Base-by-base conservation (phyloP, 2,329 filamentous ascomycete species). In the Colletotrichum sp. region DNA sequence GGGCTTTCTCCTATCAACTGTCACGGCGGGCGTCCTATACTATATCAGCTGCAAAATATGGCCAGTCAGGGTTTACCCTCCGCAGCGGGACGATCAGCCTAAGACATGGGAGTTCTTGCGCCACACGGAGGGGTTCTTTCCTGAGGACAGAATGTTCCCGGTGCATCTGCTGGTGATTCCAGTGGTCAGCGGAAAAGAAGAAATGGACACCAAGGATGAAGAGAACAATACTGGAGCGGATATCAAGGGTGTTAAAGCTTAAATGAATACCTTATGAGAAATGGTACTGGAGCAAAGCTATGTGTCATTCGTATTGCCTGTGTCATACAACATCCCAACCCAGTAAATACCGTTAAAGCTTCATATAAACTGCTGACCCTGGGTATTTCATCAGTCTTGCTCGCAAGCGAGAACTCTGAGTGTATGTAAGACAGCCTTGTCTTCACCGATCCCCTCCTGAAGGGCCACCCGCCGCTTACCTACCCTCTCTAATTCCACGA, bases 311-410 rank as follows among this genome's bases (percentile, higher is more conserved):
- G 18, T 43, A 6, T 10, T 18, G 38, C 18, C 38, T n/a, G 38
- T 43, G 1, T 43, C 38, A n/a, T 43, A 43, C 38, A 0, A 18
- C 38, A 10, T 43, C 18, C 18, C 3, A 3, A 38, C 36, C 1
- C 2, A 18, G 36, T 2, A 3, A 18, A 38, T 38, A 5, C 36
- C 4, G 4, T 38, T 38, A 18, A 18, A 38, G 15, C 36, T 38
- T 38, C 2, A 38, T 0, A 8, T 0, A 38, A 18, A 1, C 36
- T 38, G 15, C 36, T 1, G 36, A 38, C 2, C 18, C 36, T 0
- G 15, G 4, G 15, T 38, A 18, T 38, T 5, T 38, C 36, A 38
- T 38, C 0, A 15, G 36, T 38, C 15, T 0, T 38, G 15, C 15
- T 38, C 15, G 36, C 36, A 38, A 38, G 36, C 36, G 8, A 18